phyloP scores from a whole-genome alignment of 352 stramenopile genomes.

The Phytopythium sindhum region DNA sequence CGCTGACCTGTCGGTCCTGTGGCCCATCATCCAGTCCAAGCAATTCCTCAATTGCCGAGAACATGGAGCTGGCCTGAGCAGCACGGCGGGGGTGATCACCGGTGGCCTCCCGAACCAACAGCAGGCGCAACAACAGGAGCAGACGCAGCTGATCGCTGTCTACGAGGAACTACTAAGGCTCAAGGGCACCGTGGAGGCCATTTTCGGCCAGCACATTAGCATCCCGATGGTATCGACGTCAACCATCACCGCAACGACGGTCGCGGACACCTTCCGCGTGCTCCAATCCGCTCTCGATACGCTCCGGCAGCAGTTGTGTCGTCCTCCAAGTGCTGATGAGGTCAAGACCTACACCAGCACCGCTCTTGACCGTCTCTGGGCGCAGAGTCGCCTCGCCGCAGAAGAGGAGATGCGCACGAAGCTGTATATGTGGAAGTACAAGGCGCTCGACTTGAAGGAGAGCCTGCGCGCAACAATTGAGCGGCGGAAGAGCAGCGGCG shows the following conservation, averaged over 20 bases:
- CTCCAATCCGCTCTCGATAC: conserved; percentile 13
- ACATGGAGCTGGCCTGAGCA: background rate
- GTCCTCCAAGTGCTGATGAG: background rate
- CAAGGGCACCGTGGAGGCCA: conserved; percentile 11
- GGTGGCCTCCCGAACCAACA: background rate
- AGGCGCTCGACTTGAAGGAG: conserved; percentile 24
- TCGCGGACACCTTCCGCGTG: conserved; percentile 10
- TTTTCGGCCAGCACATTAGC: background rate
- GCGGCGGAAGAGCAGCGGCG: background rate
- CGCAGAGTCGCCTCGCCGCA: conserved; percentile 10
- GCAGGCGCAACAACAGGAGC: background rate
- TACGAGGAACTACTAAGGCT: conserved; percentile 15
- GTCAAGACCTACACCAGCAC: conserved; percentile 6
- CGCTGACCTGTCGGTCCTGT: conserved; percentile 8
- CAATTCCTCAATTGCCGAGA: conserved; percentile 1
- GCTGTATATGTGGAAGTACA: conserved; percentile 33
- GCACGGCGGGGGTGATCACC: too few relatives aligned
- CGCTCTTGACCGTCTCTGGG: conserved; percentile 21
- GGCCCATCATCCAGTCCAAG: conserved; percentile 12
- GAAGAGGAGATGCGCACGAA: conserved; percentile 26
- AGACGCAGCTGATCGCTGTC: background rate
- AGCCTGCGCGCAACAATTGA: conserved; percentile 12
- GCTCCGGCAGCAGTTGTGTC: conserved; percentile 12
- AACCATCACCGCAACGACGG: background rate
- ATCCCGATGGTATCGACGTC: background rate